Conservation (phyloP, 148 eudicot genomes). For the Persicaria tinctoria region DNA sequence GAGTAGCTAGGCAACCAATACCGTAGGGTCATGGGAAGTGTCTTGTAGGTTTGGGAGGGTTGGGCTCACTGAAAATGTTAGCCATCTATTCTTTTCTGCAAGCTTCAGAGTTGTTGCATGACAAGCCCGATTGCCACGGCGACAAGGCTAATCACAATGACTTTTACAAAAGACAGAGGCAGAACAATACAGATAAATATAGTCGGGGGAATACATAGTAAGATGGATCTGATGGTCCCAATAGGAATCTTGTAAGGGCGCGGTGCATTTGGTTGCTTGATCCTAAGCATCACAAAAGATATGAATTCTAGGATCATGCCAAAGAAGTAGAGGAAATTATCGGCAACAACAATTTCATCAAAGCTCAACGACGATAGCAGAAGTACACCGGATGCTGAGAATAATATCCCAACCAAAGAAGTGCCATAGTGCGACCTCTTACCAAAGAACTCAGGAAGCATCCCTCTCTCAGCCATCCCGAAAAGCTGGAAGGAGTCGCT, state of each 20-base stretch:
- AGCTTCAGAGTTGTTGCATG: slow-evolving; percentile 10
- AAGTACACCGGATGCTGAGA: slow-evolving; percentile 14
- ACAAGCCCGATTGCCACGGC: slow-evolving; percentile 15
- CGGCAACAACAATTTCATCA: slow-evolving; percentile 15
- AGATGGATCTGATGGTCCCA: slow-evolving; percentile 6
- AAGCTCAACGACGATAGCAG: slow-evolving; percentile 14
- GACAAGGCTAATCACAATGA: slow-evolving; percentile 12
- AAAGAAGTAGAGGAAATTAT: slow-evolving; percentile 14
- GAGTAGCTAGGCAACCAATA: neutral
- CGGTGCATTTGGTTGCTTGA: slow-evolving; percentile 5
- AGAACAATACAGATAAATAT: slow-evolving; percentile 11
- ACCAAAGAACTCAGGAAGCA: slow-evolving; percentile 13
- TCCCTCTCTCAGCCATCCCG: slow-evolving; percentile 16
- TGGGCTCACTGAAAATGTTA: slow-evolving; percentile 13
- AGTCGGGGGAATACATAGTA: slow-evolving; percentile 14
- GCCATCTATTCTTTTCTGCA: slow-evolving; percentile 12
- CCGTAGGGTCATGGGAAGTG: neutral
- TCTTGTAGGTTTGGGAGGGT: slow-evolving; percentile 8
- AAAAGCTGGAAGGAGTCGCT: slow-evolving; percentile 15
- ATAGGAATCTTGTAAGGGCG: slow-evolving; percentile 15
- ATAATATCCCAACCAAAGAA: slow-evolving; percentile 11
- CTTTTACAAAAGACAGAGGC: slow-evolving; percentile 11
- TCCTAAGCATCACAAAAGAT: slow-evolving; percentile 13
- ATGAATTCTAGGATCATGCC: slow-evolving; percentile 17
- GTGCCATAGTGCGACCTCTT: slow-evolving; percentile 11